Conservation (phyloP, 257 asterid genomes). For the Primulina eburnea region DNA sequence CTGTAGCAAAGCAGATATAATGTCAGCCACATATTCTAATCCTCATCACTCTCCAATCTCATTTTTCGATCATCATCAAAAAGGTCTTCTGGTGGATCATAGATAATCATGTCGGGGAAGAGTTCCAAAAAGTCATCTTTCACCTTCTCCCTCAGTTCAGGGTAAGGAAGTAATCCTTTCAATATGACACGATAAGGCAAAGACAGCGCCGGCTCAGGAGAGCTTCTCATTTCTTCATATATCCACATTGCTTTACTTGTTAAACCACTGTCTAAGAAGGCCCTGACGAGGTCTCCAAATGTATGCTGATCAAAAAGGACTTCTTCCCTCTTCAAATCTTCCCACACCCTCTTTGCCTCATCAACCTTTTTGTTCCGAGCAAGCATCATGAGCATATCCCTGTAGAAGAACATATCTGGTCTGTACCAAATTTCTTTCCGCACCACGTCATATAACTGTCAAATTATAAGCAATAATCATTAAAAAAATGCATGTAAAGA, state of each 20-base stretch:
- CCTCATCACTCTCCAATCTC: conserved; percentile 49
- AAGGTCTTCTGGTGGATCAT: conserved; percentile 84
- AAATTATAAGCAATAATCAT: conserved; percentile 6
- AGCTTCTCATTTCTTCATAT: conserved; percentile 81
- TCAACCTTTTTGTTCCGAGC: conserved; percentile 76
- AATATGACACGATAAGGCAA: conserved; percentile 82
- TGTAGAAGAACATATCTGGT: conserved; percentile 89
- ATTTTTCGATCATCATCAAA: conserved; percentile 47
- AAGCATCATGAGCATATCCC: conserved; percentile 95
- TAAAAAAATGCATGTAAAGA: neutral
- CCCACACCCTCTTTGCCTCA: conserved; percentile 69
- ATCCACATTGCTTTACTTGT: conserved; percentile 75
- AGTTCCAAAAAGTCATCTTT: conserved; percentile 84
- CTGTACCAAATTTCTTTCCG: conserved; percentile 86
- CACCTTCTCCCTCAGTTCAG: conserved; percentile 82
- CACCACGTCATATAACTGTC: conserved; percentile 72
- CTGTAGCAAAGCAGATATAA: neutral
- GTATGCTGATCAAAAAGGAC: conserved; percentile 94
- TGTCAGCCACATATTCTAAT: conserved; percentile 29
- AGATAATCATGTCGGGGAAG: conserved; percentile 74
- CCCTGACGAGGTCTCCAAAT: conserved; percentile 86
- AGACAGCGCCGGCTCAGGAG: conserved; percentile 73
- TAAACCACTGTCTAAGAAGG: conserved; percentile 64
- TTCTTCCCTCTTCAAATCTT: conserved; percentile 66
- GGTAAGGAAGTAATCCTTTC: conserved; percentile 77